phyloP scores from a whole-genome alignment of 2,329 filamentous ascomycete species.

The Ophiostoma australiae region DNA sequence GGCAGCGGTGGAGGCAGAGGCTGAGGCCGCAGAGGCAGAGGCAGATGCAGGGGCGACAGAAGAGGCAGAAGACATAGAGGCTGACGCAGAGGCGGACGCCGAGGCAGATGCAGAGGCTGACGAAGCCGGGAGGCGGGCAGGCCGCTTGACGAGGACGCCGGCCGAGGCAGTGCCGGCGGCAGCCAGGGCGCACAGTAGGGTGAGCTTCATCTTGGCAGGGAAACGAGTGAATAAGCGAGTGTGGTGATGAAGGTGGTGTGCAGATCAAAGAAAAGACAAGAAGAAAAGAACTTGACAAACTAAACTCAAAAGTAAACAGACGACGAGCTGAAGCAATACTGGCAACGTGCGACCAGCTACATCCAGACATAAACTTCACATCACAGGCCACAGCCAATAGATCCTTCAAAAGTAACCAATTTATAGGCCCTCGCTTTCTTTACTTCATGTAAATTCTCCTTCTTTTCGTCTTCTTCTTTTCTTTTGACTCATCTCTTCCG shows the following conservation, averaged over 20 bases:
- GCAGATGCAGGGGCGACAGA: no score
- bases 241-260: neutral
- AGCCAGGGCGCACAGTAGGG: neutral
- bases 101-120: neutral
- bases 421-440: neutral
- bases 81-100: no score
- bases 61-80: neutral
- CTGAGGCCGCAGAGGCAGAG: no score
- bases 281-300: neutral
- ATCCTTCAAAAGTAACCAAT: no score
- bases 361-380: neutral
- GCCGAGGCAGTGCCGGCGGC: neutral
- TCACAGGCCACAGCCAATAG: neutral
- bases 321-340: neutral
- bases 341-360: neutral
- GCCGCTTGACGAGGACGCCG: constrained; percentile 5
- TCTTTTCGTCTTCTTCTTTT: no score
- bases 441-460: no score
- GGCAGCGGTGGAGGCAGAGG: neutral
- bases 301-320: neutral
- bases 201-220: neutral
- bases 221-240: neutral
- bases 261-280: neutral
- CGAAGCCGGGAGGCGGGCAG: neutral
- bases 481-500: neutral